Evolutionary conservation across 495 filamentous ascomycete species (phyloP), one percentile per base, ranked within the genome.

Genomic region (Thermothielavioides terrestris): DNA sequence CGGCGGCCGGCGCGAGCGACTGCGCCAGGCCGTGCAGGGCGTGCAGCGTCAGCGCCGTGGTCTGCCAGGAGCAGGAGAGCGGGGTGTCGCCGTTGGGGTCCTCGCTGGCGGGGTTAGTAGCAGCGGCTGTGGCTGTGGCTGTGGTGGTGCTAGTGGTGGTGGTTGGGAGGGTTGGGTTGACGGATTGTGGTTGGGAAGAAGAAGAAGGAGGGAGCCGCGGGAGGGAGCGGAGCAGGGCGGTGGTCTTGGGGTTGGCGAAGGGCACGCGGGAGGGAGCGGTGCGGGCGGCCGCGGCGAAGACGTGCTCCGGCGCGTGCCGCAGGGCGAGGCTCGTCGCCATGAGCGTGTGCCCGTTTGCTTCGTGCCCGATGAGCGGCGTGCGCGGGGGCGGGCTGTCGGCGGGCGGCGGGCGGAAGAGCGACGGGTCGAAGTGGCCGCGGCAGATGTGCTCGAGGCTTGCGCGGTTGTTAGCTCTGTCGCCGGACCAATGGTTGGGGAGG

Each of bases 391-490:
- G 61, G 61, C 43, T 31, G 34, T 39, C 11, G 39, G 37, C 45
- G 50, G 27, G 49, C 48, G 46, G 25, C 3, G 46, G 55, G 22
- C 25, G 15, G 57, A 62, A 66, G 57, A 62, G 52, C 9, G 57
- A 49, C 30, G 43, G 51, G 50, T 61, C 48, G 54, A 75, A 75
- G 56, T 76, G 73, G 46, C 65, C 55, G 57, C 72, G 68, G 65
- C 73, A 77, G 39, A 71, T 61, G 53, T 74, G 70, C 49, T 77
- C 73, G 20, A 77, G 68, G 2, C 74, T 77, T 25, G 17, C 12
- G 45, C n/a, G 27, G 15, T 1, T 27, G 50, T 50, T 21, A 49
- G 32, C 31, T 21, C 46, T 10, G 9, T 25, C 12, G 1, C 10
- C 15, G 2, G 28, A n/a, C n/a, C n/a, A n/a, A n/a, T 22, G 31